Base-by-base conservation (phyloP, 495 filamentous ascomycete genomes). In the Neurospora sp. region DNA sequence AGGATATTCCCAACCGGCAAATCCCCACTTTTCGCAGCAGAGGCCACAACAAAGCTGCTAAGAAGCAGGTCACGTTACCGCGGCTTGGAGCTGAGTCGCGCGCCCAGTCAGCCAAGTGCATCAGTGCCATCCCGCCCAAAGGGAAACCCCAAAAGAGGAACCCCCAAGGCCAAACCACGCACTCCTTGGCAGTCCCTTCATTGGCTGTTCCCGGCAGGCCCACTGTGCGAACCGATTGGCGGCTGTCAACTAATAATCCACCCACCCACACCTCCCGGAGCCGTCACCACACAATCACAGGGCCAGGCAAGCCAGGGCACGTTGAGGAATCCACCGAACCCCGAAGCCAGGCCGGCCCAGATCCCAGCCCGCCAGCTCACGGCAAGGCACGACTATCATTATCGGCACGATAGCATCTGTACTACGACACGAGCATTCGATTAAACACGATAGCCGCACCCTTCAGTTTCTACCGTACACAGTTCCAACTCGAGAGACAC, bases 1-100 rank as follows among this genome's bases (percentile, higher is more conserved):
- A 86, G 81, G 84, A 78, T 82, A 86, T 86, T 86, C 84, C 73
- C 77, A 82, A 73, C 53, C 53, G 53, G 70, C 72, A 75, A 75
- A 73, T 70, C 73, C 74, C 73, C 76, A 76, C 77, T 72, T 76
- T 72, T 73, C 27, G 53, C 41, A 68, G 75, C 74, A 81, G 78
- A 61, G 53, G 53, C 27, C 53, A 70, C 68, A 27, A 44, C 18
- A 44, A 44, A 8, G 16, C 42, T 46, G 76, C 76, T 74, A 77
- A 75, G 75, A 78, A 75, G 72, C 72, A 80, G 77, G 81, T 83
- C 80, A 81, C 80, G 78, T 81, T 41, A 61, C 42, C 40, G 31
- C 42, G 18, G 46, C 37, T 40, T 31, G 27, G 27, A 31, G 27
- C 27, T 31, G 3, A 31, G 27, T 31, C 27, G 27, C 27, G 27